Evolutionary conservation across 768 basidiomycete species (phyloP), one percentile per base, ranked within the genome.

Genomic region (Boletus rubropictus): DNA sequence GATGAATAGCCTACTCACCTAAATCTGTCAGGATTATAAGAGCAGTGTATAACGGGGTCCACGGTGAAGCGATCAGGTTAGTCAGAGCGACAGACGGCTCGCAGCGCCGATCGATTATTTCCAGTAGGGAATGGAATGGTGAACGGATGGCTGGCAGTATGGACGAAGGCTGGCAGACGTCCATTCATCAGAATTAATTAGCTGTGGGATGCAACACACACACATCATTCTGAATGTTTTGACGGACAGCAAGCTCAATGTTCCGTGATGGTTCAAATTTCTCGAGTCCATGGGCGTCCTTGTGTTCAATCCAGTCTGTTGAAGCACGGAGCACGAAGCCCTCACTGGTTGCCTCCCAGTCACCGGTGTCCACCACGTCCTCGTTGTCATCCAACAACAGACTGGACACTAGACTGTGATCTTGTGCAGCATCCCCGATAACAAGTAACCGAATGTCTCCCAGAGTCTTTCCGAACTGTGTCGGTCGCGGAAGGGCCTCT

Each of bases 291-390:
- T 84, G 79, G 1, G 70, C 72, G 58, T 84, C 81, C 20, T 69
- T 71, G 55, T 81, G 80, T 56, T 85, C 83, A 14, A 81, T 63
- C 85, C 86, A 87, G 57, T 83, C 79, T 7, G 85, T 86, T 2
- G 83, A 85, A 6, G 82, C 82, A 15, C 66, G 72, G 18, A 81
- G 60, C 21, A 77, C 65, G 42, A 67, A 71, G 15, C 74, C 75
- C 28, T 70, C 57, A 12, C 63, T 64, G 17, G 66, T 65, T 18
- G 73, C 70, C 56, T 83, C 82, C 79, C 81, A 84, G 5, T 63
- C 63, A 8, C 78, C 79, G 9, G 74, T 69, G 34, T 86, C 81
- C 7, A 87, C 79, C 0, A 86, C 68, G 51, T 86, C 81, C 42
- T 84, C 81, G 54, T 84, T 86, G 51, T 80, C 81, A 27, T 79